Base-by-base conservation (phyloP, 2,329 filamentous ascomycete genomes). In the Cephalotrichum gorgonifer region DNA sequence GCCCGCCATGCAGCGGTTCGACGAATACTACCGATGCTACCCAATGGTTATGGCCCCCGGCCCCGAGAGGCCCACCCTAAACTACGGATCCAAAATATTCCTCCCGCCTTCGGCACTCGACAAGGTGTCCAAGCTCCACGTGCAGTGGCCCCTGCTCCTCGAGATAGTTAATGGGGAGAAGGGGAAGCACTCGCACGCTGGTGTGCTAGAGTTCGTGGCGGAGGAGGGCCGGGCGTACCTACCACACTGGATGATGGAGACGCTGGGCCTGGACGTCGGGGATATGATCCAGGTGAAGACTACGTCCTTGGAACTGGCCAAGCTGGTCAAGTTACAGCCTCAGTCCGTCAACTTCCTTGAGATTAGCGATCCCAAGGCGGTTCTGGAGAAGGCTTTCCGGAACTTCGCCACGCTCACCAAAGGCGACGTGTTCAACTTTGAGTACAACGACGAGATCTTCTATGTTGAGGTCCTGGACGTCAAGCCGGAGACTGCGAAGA, bases 11-110 rank as follows among this genome's bases (percentile, higher is more conserved):
- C 86, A 88, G 58, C 87, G 90, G 52, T 98, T 98, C 71, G 91
- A 98, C 67, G 93, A 98, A 68, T 97, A 95, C 72, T 97, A 96
- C 70, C 85, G 93, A 60, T 96, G 90, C 73, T 98, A 97, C 62
- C 93, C 93, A 41, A 79, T 96, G 59, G 83, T 85, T 58, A 97
- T 98, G 90, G 81, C 95, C 54, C 88, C 90, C 12, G 90, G 91
- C 3, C 81, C 88, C 33, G 90, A 96, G 60, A 80, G 93, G 56
- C 85, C 87, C 47, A 85, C 90, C 56, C 83, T 95, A 53, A 97
- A 97, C 73, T 90, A 93, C 63, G 93, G 93, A 57, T 94, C 91
- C 67, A 98, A 98, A 73, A 91, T 98, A 59, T 88, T 98, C 63
- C 82, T 98, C 54, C 93, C 93, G n/a, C 86, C 93, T 0, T 95